phyloP scores from a whole-genome alignment of 495 filamentous ascomycete genomes.

The Talaromyces liani region DNA sequence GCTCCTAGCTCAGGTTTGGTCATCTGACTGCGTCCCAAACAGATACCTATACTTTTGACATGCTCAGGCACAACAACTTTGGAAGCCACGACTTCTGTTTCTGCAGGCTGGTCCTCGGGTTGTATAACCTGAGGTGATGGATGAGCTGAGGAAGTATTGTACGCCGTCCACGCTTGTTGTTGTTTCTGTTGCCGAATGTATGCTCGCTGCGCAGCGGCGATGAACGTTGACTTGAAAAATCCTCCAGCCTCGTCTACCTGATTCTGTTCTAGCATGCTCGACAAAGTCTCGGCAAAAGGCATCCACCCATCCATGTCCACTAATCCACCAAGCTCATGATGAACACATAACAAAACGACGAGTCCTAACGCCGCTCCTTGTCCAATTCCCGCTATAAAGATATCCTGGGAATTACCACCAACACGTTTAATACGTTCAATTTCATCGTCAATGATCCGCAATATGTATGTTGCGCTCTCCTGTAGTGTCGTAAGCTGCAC shows the following conservation, averaged over 20 bases:
- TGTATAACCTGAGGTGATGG: background rate
- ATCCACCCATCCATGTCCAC: constrained; percentile 37
- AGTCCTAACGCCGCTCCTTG: constrained; percentile 44
- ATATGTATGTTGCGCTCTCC: constrained; percentile 31
- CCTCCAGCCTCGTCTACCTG: background rate
- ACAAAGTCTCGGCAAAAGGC: constrained; percentile 34
- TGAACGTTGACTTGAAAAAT: constrained; percentile 5
- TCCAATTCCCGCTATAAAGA: constrained; percentile 48
- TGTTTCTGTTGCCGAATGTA: background rate
- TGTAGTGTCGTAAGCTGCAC: constrained; percentile 26
- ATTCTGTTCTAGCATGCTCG: background rate
- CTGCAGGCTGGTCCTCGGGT: background rate
- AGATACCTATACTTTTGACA: background rate
- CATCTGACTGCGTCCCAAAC: background rate
- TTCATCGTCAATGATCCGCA: constrained; percentile 31
- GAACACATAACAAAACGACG: constrained; percentile 6
- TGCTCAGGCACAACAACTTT: background rate
- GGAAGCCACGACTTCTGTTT: background rate
- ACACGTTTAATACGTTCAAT: constrained; percentile 21
- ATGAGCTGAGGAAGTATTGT: background rate
- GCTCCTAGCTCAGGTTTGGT: background rate
- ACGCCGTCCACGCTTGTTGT: background rate
- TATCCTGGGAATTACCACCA: constrained; percentile 16
- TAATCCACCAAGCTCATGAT: constrained; percentile 26
- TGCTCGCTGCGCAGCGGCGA: background rate